A percentile compares a stretch with the other conserved stretches of the same genome.
phyloP scores from a whole-genome alignment of 208 protist genomes.

The Vickermania spadyakhi region DNA sequence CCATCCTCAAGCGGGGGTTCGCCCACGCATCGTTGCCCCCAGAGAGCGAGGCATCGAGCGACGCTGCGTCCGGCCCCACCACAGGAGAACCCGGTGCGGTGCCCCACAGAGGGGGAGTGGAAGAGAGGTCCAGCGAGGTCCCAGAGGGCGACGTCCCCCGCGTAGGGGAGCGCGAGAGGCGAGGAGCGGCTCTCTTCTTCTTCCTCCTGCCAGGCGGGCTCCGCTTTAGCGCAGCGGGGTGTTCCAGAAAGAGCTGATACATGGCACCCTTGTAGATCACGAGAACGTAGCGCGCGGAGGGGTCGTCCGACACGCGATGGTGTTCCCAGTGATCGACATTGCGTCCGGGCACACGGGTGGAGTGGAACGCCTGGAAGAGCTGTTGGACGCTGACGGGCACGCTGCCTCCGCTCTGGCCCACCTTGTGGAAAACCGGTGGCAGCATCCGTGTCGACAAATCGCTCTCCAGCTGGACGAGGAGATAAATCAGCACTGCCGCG shows the following conservation, averaged over 20 bases:
- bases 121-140: too few relatives aligned
- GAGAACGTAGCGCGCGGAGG: slow-evolving; percentile 34
- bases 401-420: background rate
- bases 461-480: slow-evolving; percentile 52
- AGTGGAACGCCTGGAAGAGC: slow-evolving; percentile 44
- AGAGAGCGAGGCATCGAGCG: too few relatives aligned
- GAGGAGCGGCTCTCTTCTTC: too few relatives aligned
- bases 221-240: background rate
- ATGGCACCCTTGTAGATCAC: slow-evolving; percentile 63
- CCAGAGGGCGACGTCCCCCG: too few relatives aligned
- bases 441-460: slow-evolving; percentile 53
- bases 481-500: slow-evolving; percentile 49
- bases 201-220: too few relatives aligned
- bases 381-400: background rate
- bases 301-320: slow-evolving; percentile 27
- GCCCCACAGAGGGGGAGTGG: too few relatives aligned
- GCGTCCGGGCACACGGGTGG: slow-evolving; percentile 73
- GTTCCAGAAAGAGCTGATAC: slow-evolving; percentile 27
- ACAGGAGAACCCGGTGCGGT: too few relatives aligned
- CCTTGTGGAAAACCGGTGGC: slow-evolving; percentile 29
- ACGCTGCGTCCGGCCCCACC: too few relatives aligned
- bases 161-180: too few relatives aligned
- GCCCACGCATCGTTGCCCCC: too few relatives aligned
- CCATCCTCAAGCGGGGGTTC: too few relatives aligned
- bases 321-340: slow-evolving; percentile 62